phyloP scores from a whole-genome alignment of 2,329 filamentous ascomycete genomes.

The Arachnomyces sp. region DNA sequence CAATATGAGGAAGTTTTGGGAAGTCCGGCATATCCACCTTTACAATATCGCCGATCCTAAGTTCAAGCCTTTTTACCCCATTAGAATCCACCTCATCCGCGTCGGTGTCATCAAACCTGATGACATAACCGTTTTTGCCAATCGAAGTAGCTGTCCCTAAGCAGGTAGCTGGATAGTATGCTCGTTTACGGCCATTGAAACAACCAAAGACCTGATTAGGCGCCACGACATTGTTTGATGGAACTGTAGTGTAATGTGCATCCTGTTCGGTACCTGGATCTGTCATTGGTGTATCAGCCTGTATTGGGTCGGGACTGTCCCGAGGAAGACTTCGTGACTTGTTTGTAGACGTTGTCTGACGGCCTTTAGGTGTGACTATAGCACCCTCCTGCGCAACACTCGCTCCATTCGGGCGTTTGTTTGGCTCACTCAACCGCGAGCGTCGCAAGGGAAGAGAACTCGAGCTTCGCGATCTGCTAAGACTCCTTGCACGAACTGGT shows the following conservation, averaged over 20 bases:
- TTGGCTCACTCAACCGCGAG: slow-evolving; percentile 5
- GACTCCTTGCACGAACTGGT: slow-evolving; percentile 12
- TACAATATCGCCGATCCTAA: slow-evolving; percentile 37
- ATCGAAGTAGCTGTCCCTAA: slow-evolving; percentile 37
- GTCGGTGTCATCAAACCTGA: slow-evolving; percentile 38
- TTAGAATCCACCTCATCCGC: slow-evolving; percentile 31
- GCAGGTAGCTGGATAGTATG: slow-evolving; percentile 55
- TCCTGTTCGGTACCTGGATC: neutral
- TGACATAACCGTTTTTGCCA: slow-evolving; percentile 34
- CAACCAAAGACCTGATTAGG: slow-evolving; percentile 50
- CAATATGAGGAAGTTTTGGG: slow-evolving; percentile 36
- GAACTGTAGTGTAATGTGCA: no score
- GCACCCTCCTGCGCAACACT: slow-evolving; percentile 5
- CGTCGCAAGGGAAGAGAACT: neutral
- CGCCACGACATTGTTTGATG: slow-evolving; percentile 18
- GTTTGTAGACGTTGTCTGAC: slow-evolving; percentile 11
- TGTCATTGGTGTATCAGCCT: slow-evolving; percentile 10
- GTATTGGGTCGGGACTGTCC: slow-evolving; percentile 5
- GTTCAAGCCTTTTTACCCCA: slow-evolving; percentile 36
- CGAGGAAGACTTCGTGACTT: neutral
- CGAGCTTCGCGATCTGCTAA: neutral
- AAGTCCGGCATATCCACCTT: slow-evolving; percentile 37
- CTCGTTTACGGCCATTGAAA: slow-evolving; percentile 47
- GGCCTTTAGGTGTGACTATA: slow-evolving; percentile 8
- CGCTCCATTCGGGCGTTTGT: neutral